These are phyloP conservation scores for Lotus japonicus DNA, from an alignment of 306 rosid genomes.

Conservation along the genomic window DNA sequence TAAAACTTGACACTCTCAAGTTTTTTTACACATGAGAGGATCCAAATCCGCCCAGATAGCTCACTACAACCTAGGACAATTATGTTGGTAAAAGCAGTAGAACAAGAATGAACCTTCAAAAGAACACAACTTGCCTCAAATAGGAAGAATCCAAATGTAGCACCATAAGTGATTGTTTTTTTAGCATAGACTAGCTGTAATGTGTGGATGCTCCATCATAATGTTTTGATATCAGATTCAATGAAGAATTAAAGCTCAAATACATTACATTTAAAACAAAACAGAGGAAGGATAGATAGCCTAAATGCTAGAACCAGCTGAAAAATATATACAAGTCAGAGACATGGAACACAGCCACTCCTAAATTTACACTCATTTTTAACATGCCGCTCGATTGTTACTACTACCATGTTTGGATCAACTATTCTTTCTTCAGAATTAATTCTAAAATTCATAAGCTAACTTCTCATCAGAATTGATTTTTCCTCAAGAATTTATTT, in stretches of 20 bases:
- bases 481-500: too few species aligned
- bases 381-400: background rate
- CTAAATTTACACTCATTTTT: conserved; percentile 24
- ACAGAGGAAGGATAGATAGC: background rate
- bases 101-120: conserved; percentile 4
- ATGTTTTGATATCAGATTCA: background rate
- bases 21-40: too few species aligned
- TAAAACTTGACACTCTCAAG: too few species aligned
- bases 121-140: conserved; percentile 11
- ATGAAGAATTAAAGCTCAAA: background rate
- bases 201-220: background rate
- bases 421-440: too few species aligned
- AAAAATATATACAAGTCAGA: conserved; percentile 16
- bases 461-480: too few species aligned
- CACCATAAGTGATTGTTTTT: background rate
- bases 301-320: conserved; percentile 17
- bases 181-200: background rate
- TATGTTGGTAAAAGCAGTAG: background rate
- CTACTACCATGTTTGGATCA: too few species aligned
- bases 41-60: too few species aligned
- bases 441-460: too few species aligned
- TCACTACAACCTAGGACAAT: conserved; percentile 15
- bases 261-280: background rate
- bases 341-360: background rate
- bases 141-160: conserved; percentile 9